Evolutionary conservation across 768 basidiomycete genomes (phyloP), one percentile per base, ranked within the genome.

Genomic region (Hygrocybe coccinea): DNA sequence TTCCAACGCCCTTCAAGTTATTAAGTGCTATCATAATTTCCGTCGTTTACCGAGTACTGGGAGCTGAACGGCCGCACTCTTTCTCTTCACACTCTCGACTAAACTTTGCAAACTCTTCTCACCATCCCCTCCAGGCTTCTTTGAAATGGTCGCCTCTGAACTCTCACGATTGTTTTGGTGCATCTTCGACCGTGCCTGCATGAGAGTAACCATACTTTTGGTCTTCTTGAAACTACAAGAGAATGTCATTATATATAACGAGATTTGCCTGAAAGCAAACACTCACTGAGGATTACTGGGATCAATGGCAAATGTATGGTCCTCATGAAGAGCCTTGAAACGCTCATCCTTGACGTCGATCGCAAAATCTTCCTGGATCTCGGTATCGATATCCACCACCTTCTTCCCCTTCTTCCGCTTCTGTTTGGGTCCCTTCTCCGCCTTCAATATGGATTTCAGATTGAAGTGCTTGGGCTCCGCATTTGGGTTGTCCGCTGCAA

Each of bases 281-380:
- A 79, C 93, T 60, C 65, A 97, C 95, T 86, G 90, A 67, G 95
- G 93, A 72, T 97, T 90, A 52, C 83, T 89, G 17, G 97, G 95
- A 69, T 99, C 97, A 60, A 99, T 94, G 0, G 95, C 95, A 60
- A 91, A 98, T 33, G 86, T 81, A 63, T 91, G 85, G 64, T 97
- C 88, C 62, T 97, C 91, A 63, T 93, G 89, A 43, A 98, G 65
- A 19, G 81, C 86, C 65, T 83, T 83, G 78, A 98, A 98, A 14
- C 97, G 86, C 9, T 86, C 81, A 64, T 99, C 97, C 62, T 81
- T 80, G 57, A 94, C 84, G 66, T 99, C 77, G 63, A 98, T 83
- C 41, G 76, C 68, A 68, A 98, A 98, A 57, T 85, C 82, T 50
- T 86, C 85, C 66, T 95, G 90, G 29, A 82, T 70, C 62, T 93